phyloP scores from a whole-genome alignment of 2,329 filamentous ascomycete genomes.

The Alternaria incomplexa region DNA sequence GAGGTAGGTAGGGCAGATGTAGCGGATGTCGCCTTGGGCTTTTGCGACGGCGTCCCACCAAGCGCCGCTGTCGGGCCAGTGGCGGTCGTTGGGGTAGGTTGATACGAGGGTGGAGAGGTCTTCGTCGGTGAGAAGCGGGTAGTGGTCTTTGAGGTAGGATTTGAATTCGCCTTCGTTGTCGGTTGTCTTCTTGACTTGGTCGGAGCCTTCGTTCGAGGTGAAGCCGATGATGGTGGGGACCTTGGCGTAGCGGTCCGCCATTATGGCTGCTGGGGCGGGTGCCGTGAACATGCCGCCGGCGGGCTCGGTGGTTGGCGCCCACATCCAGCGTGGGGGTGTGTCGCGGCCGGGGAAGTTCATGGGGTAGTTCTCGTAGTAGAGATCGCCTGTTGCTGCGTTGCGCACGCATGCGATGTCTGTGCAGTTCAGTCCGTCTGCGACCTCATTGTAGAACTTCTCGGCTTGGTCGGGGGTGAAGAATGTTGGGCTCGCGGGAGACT shows the following conservation, averaged over 20 bases:
- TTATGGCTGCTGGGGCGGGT: conserved; percentile 34
- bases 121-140: conserved; percentile 60
- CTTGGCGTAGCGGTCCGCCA: conserved; percentile 35
- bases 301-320: conserved; percentile 41
- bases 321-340: conserved; percentile 45
- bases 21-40: conserved; percentile 43
- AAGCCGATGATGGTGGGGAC: conserved; percentile 42
- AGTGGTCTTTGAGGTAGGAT: conserved; percentile 42
- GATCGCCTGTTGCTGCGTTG: conserved; percentile 32
- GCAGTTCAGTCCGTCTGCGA: conserved; percentile 39
- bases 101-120: conserved; percentile 47
- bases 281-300: conserved; percentile 39
- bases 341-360: conserved; percentile 40
- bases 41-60: conserved; percentile 44
- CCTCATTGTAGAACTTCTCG: conserved; percentile 41
- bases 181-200: conserved; percentile 47
- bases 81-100: conserved; percentile 41
- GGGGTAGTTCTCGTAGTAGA: conserved; percentile 44
- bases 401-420: conserved; percentile 39
- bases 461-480: conserved; percentile 41
- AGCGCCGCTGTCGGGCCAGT: conserved; percentile 41
- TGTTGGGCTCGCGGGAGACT: conserved; percentile 40
- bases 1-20: conserved; percentile 44
- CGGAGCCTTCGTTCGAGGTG: conserved; percentile 48
- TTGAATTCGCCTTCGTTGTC: conserved; percentile 49